Evolutionary conservation across 2,329 filamentous ascomycete species (phyloP).

Genomic region (Falciphora oryzae): DNA sequence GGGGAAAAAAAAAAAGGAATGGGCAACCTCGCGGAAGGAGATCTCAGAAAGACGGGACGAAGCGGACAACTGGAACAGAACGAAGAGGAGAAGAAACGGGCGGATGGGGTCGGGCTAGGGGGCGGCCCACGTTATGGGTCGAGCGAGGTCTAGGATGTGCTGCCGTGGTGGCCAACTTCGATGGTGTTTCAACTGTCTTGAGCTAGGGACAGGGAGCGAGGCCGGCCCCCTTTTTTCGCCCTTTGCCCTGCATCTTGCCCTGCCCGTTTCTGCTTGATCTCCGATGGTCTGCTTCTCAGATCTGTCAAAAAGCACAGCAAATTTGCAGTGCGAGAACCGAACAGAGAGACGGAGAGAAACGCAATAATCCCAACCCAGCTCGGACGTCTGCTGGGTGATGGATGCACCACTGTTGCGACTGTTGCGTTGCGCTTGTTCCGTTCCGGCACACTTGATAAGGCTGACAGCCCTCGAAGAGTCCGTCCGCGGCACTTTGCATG

Average conservation of each 20-base stretch:
- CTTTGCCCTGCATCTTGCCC: neutral
- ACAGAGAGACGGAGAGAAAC: neutral
- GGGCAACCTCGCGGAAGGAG: slow-evolving; percentile 7
- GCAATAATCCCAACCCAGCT: neutral
- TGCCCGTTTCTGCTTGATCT: neutral
- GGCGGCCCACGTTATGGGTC: slow-evolving; percentile 2
- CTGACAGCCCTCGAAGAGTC: neutral
- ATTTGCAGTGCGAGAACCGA: no score
- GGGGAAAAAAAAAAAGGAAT: slow-evolving; percentile 10
- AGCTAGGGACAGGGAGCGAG: neutral
- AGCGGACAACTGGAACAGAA: slow-evolving; percentile 5
- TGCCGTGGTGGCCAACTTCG: neutral
- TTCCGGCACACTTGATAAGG: no score
- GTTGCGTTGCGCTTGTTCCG: neutral
- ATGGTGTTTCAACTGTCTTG: slow-evolving; percentile 1
- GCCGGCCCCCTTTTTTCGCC: neutral
- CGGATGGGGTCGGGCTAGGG: neutral
- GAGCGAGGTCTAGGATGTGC: neutral
- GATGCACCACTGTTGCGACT: neutral
- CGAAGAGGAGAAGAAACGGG: slow-evolving; percentile 5
- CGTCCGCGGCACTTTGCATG: neutral
- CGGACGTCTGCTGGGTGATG: neutral
- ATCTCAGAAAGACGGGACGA: slow-evolving; percentile 6
- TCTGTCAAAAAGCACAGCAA: neutral
- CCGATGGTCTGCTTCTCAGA: neutral